phyloP scores from a whole-genome alignment of 1,284 basidiomycete genomes.

The Sutorius eximius region DNA sequence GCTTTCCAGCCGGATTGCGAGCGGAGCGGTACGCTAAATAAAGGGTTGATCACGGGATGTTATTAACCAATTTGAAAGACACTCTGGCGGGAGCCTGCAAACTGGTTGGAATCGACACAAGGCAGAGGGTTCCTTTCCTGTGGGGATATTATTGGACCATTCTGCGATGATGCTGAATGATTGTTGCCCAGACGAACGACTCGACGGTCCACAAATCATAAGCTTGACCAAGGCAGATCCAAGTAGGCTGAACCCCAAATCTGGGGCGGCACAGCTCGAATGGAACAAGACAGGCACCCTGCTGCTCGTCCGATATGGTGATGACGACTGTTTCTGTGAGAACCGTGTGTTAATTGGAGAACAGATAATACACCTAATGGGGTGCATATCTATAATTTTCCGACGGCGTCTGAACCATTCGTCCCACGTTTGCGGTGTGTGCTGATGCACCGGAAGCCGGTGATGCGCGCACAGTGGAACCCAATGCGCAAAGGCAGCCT shows the following conservation, averaged over 20 bases:
- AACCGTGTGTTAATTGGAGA: neutral
- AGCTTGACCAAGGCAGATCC: constrained; percentile 50
- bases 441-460: constrained; percentile 59
- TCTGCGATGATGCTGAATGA: constrained; percentile 2
- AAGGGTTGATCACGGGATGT: neutral
- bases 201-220: constrained; percentile 58
- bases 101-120: constrained; percentile 78
- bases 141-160: constrained; percentile 31
- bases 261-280: constrained; percentile 66
- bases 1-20: constrained; percentile 53
- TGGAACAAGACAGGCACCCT: constrained; percentile 77
- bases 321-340: constrained; percentile 4
- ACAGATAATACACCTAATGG: constrained; percentile 62
- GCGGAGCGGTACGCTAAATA: constrained; percentile 50
- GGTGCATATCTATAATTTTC: constrained; percentile 64
- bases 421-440: constrained; percentile 63
- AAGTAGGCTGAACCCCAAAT: constrained; percentile 60
- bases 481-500: constrained; percentile 70
- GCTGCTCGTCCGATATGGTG: constrained; percentile 71
- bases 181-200: constrained; percentile 54
- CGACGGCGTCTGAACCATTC: constrained; percentile 51
- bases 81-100: constrained; percentile 78
- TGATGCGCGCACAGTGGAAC: constrained; percentile 73
- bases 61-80: constrained; percentile 42
- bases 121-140: constrained; percentile 83